Base-by-base conservation (phyloP, 306 rosid genomes). In the Quercus parvula region DNA sequence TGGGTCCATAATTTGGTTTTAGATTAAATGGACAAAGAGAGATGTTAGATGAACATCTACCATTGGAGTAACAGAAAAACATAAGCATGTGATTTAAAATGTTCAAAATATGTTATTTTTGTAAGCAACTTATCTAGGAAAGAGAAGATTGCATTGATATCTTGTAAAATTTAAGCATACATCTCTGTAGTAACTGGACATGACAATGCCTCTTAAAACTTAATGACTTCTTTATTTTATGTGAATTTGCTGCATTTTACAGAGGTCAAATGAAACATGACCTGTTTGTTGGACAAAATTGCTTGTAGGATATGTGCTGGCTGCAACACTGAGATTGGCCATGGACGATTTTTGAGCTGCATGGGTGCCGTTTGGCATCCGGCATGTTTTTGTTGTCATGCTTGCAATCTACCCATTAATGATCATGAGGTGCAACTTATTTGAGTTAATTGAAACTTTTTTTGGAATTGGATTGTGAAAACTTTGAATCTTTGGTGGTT, bases 291-390 rank as follows among this genome's bases (percentile, higher is more conserved):
- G 77, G 70, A 67, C 35, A 72, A 77, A 78, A 56, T 30, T 84
- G 79, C 44, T 76, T 75, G 83, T 81, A 96, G 99, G 90, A 59
- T 80, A 74, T 96, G 99, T 86, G 97, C 97, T 56, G 98, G 99
- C 81, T 96, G 99, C 94, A 86, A 89, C 6, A 72, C 70, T 20
- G 96, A 84, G 85, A 93, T 96, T 73, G 97, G 96, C 77, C 85
- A 82, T 66, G 98, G 93, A 44, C 85, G 91, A 75, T 90, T 81
- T 88, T 81, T 91, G 86, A 95, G 92, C 81, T 90, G 97, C 87
- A 83, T 88, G 94, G 91, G 86, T 64, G 89, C 84, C 13, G 83
- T 88, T 81, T 95, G 97, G 99, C 99, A 95, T 88, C 99, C 99
- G 74, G 92, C 89, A 78, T 95, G 99, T 80, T 95, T 92, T 68